Evolutionary conservation across 78 protist genomes (phyloP).

Genomic region (Dictyostelium intermedium): DNA sequence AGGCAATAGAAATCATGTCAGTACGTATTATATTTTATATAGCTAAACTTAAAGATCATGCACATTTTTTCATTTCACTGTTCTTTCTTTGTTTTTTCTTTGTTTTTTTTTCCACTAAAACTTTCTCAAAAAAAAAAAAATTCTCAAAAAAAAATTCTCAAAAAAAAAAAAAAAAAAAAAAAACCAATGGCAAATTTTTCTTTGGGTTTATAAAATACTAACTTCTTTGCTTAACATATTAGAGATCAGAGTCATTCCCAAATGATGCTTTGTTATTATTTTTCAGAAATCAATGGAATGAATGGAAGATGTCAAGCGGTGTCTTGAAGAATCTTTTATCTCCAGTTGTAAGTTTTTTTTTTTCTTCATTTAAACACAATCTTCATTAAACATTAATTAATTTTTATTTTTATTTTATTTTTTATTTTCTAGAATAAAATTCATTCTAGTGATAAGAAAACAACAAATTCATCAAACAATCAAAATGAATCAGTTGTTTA

Average conservation of each 20-base stretch:
- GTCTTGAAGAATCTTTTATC: constrained; percentile 71
- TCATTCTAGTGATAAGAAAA: constrained; percentile 19
- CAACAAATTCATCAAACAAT: background rate
- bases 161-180: background rate
- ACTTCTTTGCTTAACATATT: background rate
- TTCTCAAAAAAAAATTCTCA: background rate
- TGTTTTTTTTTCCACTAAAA: background rate
- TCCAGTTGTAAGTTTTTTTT: constrained; percentile 76
- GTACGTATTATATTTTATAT: background rate
- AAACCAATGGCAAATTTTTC: background rate
- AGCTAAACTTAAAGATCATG: background rate
- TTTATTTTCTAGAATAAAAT: constrained; percentile 30
- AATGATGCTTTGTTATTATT: constrained; percentile 58
- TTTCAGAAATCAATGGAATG: constrained; percentile 81
- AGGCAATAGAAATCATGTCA: constrained; percentile 52
- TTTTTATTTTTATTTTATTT: background rate
- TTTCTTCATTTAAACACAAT: no score
- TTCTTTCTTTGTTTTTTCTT: background rate
- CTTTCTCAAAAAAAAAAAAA: background rate
- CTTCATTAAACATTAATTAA: background rate
- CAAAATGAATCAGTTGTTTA: constrained; percentile 36
- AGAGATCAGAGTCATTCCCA: constrained; percentile 49
- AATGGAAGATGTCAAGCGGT: constrained; percentile 68
- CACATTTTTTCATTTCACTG: background rate
- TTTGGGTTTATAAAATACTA: background rate